Conservation (phyloP, 805 yeast species). For the Schwanniomyces polymorphus region DNA sequence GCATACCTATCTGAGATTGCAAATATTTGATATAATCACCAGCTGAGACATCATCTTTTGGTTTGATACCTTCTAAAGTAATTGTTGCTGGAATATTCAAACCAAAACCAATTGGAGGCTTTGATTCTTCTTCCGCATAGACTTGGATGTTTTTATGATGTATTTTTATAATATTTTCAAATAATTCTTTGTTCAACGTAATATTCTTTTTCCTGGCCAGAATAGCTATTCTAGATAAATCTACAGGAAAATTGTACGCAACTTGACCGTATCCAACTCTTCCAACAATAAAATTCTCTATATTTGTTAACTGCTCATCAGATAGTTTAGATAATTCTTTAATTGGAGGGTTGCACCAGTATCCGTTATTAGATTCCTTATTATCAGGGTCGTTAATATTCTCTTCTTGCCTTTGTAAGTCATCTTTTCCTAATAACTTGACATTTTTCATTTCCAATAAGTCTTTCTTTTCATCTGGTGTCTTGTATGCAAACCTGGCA, state of each 20-base stretch:
- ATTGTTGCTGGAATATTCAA: conserved; percentile 77
- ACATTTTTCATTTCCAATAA: not conserved
- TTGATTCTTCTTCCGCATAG: conserved; percentile 51
- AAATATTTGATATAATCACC: conserved; percentile 50
- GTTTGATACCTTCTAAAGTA: conserved; percentile 61
- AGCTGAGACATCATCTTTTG: conserved; percentile 44
- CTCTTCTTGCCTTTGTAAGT: conserved; percentile 7
- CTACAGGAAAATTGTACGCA: conserved; percentile 67
- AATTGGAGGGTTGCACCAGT: conserved; percentile 74
- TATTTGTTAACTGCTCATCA: conserved; percentile 47
- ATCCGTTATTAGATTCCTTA: conserved; percentile 35
- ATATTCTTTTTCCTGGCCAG: conserved; percentile 30
- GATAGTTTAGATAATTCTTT: conserved; percentile 46
- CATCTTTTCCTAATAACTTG: conserved; percentile 12
- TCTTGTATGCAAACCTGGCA: conserved; percentile 13
- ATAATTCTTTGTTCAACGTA: conserved; percentile 43
- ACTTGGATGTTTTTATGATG: conserved; percentile 56
- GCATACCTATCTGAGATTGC: conserved; percentile 63
- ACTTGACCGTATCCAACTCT: conserved; percentile 69
- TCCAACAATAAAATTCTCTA: conserved; percentile 68
- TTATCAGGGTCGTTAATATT: conserved; percentile 9
- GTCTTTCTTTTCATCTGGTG: conserved; percentile 2
- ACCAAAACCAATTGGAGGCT: conserved; percentile 68
- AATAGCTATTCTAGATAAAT: conserved; percentile 52
- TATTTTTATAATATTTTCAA: conserved; percentile 37